Conservation (phyloP, 202 grass and related monocot genomes). For the Hordeum pubiflorum region DNA sequence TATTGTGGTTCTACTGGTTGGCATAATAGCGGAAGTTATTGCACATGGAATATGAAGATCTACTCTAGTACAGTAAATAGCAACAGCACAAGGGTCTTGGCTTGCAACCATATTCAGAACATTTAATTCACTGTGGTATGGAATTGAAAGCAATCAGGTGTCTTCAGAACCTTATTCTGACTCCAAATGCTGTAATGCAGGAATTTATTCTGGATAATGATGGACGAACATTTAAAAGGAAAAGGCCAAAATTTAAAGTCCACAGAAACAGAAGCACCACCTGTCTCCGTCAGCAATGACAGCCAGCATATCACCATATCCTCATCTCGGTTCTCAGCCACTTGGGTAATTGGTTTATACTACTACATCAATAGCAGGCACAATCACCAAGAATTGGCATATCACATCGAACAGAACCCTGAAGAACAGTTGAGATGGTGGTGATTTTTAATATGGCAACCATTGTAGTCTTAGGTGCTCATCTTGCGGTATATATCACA, state of each 20-base stretch:
- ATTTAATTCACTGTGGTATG: constrained; percentile 34
- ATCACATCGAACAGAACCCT: constrained; percentile 21
- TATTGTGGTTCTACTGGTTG: constrained; percentile 8
- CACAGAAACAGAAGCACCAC: constrained; percentile 32
- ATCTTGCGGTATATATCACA: constrained; percentile 7
- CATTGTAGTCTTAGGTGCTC: not conserved
- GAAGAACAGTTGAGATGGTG: constrained; percentile 15
- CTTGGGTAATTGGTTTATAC: constrained; percentile 35
- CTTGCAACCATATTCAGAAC: constrained; percentile 32
- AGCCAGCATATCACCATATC: constrained; percentile 42
- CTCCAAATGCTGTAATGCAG: constrained; percentile 37
- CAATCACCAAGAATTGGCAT: constrained; percentile 11
- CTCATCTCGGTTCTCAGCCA: constrained; percentile 39
- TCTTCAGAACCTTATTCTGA: constrained; percentile 51
- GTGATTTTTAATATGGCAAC: not conserved
- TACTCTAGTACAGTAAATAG: constrained; percentile 13
- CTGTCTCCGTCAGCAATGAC: constrained; percentile 24
- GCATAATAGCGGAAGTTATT: constrained; percentile 15
- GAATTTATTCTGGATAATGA: constrained; percentile 66
- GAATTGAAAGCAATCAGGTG: constrained; percentile 53
- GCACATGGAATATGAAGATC: constrained; percentile 11
- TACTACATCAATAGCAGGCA: constrained; percentile 13
- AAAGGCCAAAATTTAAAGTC: constrained; percentile 48
- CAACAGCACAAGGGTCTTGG: constrained; percentile 17
- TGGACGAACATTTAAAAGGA: constrained; percentile 39